Evolutionary conservation across 2,329 filamentous ascomycete species (phyloP).

Genomic region (Polychaeton citri): DNA sequence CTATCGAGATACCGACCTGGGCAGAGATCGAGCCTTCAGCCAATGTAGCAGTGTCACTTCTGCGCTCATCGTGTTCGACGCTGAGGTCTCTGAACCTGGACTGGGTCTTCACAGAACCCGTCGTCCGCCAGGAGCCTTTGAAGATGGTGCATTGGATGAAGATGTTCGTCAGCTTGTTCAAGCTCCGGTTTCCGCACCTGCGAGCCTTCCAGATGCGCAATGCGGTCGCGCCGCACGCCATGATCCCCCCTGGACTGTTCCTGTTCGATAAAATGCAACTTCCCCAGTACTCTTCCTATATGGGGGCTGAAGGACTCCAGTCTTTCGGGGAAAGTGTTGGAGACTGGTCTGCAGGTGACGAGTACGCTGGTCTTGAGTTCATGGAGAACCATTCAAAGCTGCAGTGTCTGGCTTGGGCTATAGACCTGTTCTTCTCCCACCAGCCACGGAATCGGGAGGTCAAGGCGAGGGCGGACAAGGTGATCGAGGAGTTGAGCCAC

Average conservation of each 20-base stretch:
- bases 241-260: constrained; percentile 23
- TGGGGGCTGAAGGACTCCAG: not conserved
- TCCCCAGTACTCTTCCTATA: constrained; percentile 1
- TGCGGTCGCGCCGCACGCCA: constrained; percentile 24
- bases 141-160: constrained; percentile 5
- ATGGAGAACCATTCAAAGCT: constrained; percentile 31
- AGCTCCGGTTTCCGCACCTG: constrained; percentile 29
- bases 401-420: constrained; percentile 32
- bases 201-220: constrained; percentile 34
- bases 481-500: constrained; percentile 27
- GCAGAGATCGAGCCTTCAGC: constrained; percentile 11
- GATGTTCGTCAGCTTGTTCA: constrained; percentile 20
- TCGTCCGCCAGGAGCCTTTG: not conserved
- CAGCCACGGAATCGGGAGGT: constrained; percentile 13
- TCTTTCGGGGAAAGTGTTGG: not conserved
- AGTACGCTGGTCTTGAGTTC: constrained; percentile 20
- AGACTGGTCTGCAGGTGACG: not conserved
- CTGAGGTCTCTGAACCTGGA: constrained; percentile 23
- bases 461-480: constrained; percentile 10
- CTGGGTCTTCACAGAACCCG: constrained; percentile 16
- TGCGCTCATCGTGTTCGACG: constrained; percentile 10
- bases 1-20: not conserved
- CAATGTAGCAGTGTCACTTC: constrained; percentile 7
- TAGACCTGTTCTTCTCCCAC: constrained; percentile 31
- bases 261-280: constrained; percentile 16